These are phyloP conservation scores for Lasiodiplodia gonubiensis DNA, from an alignment of 2,329 filamentous ascomycete species.

Conservation along the genomic window DNA sequence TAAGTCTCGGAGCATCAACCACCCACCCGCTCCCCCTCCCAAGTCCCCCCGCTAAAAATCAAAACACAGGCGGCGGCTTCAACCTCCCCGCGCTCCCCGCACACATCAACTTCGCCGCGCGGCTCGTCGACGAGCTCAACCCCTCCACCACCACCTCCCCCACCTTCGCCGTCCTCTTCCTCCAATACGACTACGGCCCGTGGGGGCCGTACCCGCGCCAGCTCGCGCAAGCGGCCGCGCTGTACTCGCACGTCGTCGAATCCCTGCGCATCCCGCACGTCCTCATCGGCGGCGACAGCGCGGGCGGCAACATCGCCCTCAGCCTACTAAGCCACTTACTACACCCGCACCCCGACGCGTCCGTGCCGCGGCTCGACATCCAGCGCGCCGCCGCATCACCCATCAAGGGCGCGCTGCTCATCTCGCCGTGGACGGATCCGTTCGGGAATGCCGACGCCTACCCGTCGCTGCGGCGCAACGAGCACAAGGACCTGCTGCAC, in stretches of 20 bases:
- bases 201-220: conserved; percentile 36
- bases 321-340: conserved; percentile 37
- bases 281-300: conserved; percentile 33
- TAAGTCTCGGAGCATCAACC: background rate
- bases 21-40: background rate
- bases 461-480: background rate
- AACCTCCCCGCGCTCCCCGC: conserved; percentile 13
- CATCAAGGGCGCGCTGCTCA: conserved; percentile 4
- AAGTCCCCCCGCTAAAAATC: background rate
- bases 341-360: conserved; percentile 35
- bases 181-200: conserved; percentile 36
- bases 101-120: background rate
- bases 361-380: background rate
- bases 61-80: conserved; percentile 7
- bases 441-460: background rate
- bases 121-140: conserved; percentile 2
- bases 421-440: conserved; percentile 26
- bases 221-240: conserved; percentile 33
- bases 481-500: background rate
- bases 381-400: no score
- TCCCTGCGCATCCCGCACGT: conserved; percentile 9
- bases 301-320: conserved; percentile 34
- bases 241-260: conserved; percentile 33
- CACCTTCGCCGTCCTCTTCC: conserved; percentile 31
- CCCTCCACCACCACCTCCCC: background rate